Percentiles rank a stretch among this genome's conserved stretches.
Evolutionary conservation across 192 early-diverging fungal genomes (phyloP).

Genomic region (Linnemannia hyalina): DNA sequence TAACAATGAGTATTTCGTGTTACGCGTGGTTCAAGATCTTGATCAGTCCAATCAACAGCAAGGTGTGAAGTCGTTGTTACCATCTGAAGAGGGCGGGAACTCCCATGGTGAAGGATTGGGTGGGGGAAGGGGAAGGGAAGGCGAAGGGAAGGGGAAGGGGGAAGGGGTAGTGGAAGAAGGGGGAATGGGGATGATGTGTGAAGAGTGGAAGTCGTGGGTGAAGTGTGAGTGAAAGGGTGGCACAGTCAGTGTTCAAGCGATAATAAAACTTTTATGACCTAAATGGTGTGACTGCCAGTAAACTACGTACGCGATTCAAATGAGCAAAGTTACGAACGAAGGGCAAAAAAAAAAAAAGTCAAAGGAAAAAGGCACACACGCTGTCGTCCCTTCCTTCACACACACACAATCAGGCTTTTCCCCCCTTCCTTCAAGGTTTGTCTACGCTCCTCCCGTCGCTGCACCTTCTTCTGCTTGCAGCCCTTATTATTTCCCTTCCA

Average conservation of each 20-base stretch:
- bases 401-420: background rate
- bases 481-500: background rate
- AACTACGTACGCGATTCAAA: background rate
- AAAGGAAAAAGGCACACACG: slow-evolving; percentile 13
- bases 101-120: slow-evolving; percentile 68
- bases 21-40: background rate
- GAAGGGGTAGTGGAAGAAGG: background rate
- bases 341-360: background rate
- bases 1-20: background rate
- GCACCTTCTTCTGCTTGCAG: background rate
- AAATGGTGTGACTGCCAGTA: background rate
- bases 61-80: background rate
- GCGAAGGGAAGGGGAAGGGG: background rate
- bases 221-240: background rate
- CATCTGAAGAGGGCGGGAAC: slow-evolving; percentile 84
- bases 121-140: background rate
- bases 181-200: background rate
- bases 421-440: background rate
- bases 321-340: background rate
- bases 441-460: background rate
- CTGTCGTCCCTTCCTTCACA: background rate
- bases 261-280: background rate
- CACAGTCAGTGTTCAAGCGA: background rate
- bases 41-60: background rate
- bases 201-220: background rate